phyloP scores from a whole-genome alignment of 2,329 filamentous ascomycete species.

The Cladosporium sp. region DNA sequence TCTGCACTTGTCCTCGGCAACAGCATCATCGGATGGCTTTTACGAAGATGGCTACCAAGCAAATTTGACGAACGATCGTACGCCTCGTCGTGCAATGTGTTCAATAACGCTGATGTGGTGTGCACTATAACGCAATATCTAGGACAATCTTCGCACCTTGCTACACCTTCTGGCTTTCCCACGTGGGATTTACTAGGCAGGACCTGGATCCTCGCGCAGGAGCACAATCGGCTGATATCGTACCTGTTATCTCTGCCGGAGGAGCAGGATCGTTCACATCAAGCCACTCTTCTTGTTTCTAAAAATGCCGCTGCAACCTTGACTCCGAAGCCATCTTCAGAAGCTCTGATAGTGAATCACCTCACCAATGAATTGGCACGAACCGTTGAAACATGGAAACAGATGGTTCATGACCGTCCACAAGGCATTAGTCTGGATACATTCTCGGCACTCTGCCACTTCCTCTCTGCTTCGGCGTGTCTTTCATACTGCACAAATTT shows the following conservation, averaged over 20 bases:
- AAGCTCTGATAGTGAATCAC: slow-evolving; percentile 22
- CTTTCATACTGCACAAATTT: slow-evolving; percentile 25
- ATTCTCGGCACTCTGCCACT: slow-evolving; percentile 10
- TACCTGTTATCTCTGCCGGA: slow-evolving; percentile 45
- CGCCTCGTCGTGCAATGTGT: slow-evolving; percentile 59
- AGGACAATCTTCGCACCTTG: slow-evolving; percentile 43
- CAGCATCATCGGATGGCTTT: slow-evolving; percentile 75
- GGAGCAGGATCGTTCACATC: neutral
- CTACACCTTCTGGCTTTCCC: slow-evolving; percentile 23
- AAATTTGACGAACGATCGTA: slow-evolving; percentile 59
- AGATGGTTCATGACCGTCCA: slow-evolving; percentile 11
- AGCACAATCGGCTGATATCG: slow-evolving; percentile 40
- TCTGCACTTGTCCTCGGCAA: slow-evolving; percentile 64
- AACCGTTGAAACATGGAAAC: slow-evolving; percentile 15
- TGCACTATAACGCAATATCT: slow-evolving; percentile 67
- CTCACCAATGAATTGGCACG: slow-evolving; percentile 20
- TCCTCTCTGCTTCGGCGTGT: slow-evolving; percentile 19
- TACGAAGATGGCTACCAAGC: slow-evolving; percentile 73
- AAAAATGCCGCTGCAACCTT: neutral
- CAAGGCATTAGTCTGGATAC: slow-evolving; percentile 5
- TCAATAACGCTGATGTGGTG: slow-evolving; percentile 62
- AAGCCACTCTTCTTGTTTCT: neutral
- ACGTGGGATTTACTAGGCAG: slow-evolving; percentile 40
- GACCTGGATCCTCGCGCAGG: slow-evolving; percentile 39
- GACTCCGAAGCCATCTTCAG: slow-evolving; percentile 12